phyloP scores from a whole-genome alignment of 2,329 filamentous ascomycete genomes.

The Colletotrichum destructivum region DNA sequence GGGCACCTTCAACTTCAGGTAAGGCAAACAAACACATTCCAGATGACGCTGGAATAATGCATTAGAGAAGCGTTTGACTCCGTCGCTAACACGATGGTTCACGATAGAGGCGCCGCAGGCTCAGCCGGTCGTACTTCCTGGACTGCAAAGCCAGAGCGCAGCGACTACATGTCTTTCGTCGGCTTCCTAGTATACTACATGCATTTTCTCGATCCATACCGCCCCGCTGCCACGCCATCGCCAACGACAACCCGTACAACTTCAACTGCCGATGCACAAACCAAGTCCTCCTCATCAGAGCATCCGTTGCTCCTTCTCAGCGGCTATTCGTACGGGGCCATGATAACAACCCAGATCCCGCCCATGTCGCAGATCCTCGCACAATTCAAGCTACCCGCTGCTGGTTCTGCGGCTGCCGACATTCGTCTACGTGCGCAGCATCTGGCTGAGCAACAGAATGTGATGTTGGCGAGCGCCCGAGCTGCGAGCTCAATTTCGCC shows the following conservation, averaged over 20 bases:
- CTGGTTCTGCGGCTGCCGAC: conserved; percentile 75
- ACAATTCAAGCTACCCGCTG: conserved; percentile 67
- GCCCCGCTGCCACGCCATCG: conserved; percentile 16
- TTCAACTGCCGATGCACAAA: conserved; percentile 29
- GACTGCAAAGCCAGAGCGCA: conserved; percentile 84
- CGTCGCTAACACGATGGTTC: conserved; percentile 1
- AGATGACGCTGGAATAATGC: background rate
- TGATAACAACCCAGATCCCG: conserved; percentile 83
- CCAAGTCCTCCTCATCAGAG: conserved; percentile 11
- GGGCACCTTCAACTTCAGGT: conserved; percentile 94
- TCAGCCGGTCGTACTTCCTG: conserved; percentile 88
- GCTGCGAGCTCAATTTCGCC: conserved; percentile 50
- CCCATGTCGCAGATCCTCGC: conserved; percentile 71
- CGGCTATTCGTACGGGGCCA: conserved; percentile 93
- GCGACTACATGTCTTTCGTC: conserved; percentile 87
- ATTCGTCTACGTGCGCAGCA: conserved; percentile 79
- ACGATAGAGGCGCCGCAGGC: conserved; percentile 78
- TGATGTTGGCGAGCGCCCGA: conserved; percentile 57
- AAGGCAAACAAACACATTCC: conserved; percentile 43
- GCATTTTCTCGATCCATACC: conserved; percentile 67
- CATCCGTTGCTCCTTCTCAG: conserved; percentile 71
- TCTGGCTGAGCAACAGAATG: conserved; percentile 75
- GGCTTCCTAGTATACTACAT: conserved; percentile 85
- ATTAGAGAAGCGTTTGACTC: conserved; percentile 2
- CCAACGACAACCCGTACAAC: conserved; percentile 8